These are phyloP conservation scores for Medicago truncatula DNA, from an alignment of 306 rosid species.

Conservation along the genomic window DNA sequence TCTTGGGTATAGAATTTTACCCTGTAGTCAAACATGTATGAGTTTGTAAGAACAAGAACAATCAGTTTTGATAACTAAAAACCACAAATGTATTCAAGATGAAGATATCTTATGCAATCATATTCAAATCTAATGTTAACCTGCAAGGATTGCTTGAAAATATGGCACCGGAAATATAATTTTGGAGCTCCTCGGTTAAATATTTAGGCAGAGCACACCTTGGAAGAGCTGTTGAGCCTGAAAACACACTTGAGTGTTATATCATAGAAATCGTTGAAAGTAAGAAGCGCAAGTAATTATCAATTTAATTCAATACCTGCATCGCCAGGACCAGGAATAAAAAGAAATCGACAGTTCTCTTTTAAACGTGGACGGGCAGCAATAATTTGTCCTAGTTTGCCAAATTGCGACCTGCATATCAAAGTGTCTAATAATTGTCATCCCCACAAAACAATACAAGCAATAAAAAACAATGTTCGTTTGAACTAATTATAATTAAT, in stretches of 20 bases:
- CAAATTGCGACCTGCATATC: slow-evolving; percentile 75
- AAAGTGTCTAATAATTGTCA: slow-evolving; percentile 34
- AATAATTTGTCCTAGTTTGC: slow-evolving; percentile 79
- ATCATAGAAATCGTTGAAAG: slow-evolving; percentile 25
- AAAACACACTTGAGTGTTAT: slow-evolving; percentile 29
- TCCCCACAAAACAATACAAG: background rate
- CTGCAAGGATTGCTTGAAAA: slow-evolving; percentile 97
- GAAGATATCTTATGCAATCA: slow-evolving; percentile 24
- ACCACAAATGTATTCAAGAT: slow-evolving; percentile 28
- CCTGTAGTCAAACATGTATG: slow-evolving; percentile 57
- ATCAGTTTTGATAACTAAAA: slow-evolving; percentile 23
- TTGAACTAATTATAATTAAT: background rate
- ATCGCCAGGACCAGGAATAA: slow-evolving; percentile 97
- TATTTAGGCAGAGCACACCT: slow-evolving; percentile 81
- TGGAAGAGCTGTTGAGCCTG: slow-evolving; percentile 84
- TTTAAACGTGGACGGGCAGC: slow-evolving; percentile 71
- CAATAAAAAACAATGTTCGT: slow-evolving; percentile 24
- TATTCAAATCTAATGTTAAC: slow-evolving; percentile 46
- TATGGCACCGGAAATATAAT: slow-evolving; percentile 78
- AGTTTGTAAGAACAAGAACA: slow-evolving; percentile 41
- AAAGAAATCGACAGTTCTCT: slow-evolving; percentile 77
- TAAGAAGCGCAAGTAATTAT: slow-evolving; percentile 15
- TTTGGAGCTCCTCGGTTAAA: slow-evolving; percentile 82
- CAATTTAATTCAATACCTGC: slow-evolving; percentile 63
- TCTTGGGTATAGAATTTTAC: slow-evolving; percentile 82